Evolutionary conservation across 306 rosid species (phyloP).

Genomic region (Inga laurina): DNA sequence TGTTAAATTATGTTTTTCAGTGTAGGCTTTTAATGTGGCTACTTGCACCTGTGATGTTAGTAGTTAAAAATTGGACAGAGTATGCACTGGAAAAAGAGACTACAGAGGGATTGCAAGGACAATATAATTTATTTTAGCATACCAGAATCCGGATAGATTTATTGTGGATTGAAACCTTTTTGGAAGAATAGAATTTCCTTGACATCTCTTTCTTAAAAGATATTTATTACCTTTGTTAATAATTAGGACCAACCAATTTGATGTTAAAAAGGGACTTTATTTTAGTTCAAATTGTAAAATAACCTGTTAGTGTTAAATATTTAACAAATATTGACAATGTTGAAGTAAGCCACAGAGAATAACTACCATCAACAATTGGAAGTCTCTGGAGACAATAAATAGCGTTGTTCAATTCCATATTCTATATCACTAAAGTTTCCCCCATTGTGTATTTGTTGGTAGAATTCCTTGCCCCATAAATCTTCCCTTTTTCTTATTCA

Average conservation of each 20-base stretch:
- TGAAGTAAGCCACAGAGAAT: neutral
- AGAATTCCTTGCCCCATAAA: neutral
- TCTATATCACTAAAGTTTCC: neutral
- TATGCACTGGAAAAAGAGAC: neutral
- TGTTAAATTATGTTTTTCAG: conserved; percentile 22
- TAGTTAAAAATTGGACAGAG: neutral
- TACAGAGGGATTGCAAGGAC: neutral
- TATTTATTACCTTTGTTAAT: neutral
- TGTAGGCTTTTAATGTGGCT: conserved; percentile 15
- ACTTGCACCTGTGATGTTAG: neutral
- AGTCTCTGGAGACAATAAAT: neutral
- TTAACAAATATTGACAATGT: neutral
- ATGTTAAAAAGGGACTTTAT: neutral
- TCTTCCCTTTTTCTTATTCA: neutral
- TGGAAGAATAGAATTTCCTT: neutral
- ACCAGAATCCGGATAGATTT: neutral
- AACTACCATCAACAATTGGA: neutral
- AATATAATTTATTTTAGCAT: neutral
- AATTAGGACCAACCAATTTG: neutral
- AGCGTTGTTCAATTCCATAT: neutral
- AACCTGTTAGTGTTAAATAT: neutral
- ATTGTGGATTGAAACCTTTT: neutral
- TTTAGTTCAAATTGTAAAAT: neutral
- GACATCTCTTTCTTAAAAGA: neutral
- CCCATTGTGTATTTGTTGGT: neutral